phyloP scores from a whole-genome alignment of 1,284 basidiomycete species.

The Cryptococcus sp. region DNA sequence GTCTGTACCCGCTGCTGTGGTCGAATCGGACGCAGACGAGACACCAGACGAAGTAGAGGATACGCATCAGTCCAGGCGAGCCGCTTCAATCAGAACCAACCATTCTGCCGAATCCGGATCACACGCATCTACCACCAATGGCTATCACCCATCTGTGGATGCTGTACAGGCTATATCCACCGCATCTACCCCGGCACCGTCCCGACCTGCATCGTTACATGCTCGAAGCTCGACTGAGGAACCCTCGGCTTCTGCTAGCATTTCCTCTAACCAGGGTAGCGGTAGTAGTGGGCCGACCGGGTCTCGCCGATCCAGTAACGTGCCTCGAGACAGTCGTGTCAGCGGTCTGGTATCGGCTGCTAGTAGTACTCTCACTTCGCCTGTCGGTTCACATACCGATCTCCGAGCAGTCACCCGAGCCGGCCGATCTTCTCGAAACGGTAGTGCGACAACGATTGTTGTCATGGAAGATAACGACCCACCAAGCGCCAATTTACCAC shows the following conservation, averaged over 20 bases:
- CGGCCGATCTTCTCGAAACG: constrained; percentile 15
- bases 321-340: not conserved
- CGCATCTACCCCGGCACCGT: constrained; percentile 19
- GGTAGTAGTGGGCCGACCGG: not conserved
- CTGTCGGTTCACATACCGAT: not conserved
- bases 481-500: not conserved
- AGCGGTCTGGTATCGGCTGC: not conserved
- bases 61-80: constrained; percentile 1
- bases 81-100: constrained; percentile 29
- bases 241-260: not conserved
- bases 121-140: constrained; percentile 9
- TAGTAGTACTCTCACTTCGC: not conserved
- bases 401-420: constrained; percentile 11
- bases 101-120: constrained; percentile 19
- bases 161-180: constrained; percentile 28
- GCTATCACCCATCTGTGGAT: constrained; percentile 14
- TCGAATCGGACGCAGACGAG: not conserved
- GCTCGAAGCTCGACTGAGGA: not conserved
- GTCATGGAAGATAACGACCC: constrained; percentile 11
- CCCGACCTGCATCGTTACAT: constrained; percentile 21
- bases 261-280: not conserved
- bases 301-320: constrained; percentile 3
- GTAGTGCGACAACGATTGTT: constrained; percentile 29
- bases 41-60: not conserved
- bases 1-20: not conserved